Percentiles rank a stretch among this genome's conserved stretches.
phyloP scores from a whole-genome alignment of 208 protist species.

The Trypanosomatidae sp. region DNA sequence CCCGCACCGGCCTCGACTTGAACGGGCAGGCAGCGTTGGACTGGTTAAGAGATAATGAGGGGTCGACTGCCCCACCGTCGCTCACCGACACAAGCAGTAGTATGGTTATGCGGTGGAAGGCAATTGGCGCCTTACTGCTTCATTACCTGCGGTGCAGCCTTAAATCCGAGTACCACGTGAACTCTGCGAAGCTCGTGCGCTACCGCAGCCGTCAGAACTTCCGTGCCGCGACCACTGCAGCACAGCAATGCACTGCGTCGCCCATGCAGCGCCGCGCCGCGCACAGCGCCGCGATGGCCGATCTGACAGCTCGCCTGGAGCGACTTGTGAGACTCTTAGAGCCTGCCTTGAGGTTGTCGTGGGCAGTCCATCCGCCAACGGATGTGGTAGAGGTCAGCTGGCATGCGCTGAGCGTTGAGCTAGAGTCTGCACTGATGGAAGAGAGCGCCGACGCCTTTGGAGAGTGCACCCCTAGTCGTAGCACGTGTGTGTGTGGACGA shows the following conservation, averaged over 20 bases:
- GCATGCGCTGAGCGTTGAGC: slow-evolving; percentile 4
- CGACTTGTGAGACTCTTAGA: slow-evolving; percentile 1
- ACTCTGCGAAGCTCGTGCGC: slow-evolving; percentile 29
- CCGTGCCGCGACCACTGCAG: not conserved
- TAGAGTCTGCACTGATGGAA: slow-evolving; percentile 16
- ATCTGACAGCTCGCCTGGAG: slow-evolving; percentile 6
- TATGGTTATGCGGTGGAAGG: slow-evolving; percentile 37
- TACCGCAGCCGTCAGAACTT: slow-evolving; percentile 4
- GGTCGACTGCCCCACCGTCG: not conserved
- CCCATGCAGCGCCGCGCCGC: not conserved
- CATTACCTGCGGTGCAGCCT: slow-evolving; percentile 40
- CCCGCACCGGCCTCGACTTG: slow-evolving; percentile 59
- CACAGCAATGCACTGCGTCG: not conserved
- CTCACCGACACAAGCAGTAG: not conserved
- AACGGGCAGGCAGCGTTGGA: slow-evolving; percentile 40
- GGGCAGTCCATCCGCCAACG: not conserved
- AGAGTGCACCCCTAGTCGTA: not conserved
- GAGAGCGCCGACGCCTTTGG: slow-evolving; percentile 8
- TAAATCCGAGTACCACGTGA: slow-evolving; percentile 43
- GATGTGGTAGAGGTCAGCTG: not conserved
- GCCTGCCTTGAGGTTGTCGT: slow-evolving; percentile 1
- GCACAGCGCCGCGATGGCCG: not conserved
- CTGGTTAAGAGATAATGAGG: slow-evolving; percentile 1
- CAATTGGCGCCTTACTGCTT: slow-evolving; percentile 53
- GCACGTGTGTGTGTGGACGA: no score